These are phyloP conservation scores for Colletotrichum lini DNA, from an alignment of 2,329 filamentous ascomycete genomes.

Conservation along the genomic window DNA sequence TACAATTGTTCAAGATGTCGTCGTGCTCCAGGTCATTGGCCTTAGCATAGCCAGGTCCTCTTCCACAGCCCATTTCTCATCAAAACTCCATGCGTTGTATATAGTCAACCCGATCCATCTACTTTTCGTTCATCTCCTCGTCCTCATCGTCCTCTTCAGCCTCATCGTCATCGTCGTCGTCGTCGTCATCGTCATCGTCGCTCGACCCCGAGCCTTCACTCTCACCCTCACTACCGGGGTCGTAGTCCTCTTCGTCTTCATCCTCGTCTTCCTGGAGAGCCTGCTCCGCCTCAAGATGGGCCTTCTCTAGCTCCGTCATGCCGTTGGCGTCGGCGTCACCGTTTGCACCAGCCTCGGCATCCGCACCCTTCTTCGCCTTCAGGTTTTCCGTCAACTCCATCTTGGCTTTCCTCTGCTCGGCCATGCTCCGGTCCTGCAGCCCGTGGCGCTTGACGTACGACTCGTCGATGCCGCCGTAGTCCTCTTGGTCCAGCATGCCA, in stretches of 20 bases:
- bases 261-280: conserved; percentile 72
- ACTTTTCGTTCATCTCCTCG: conserved; percentile 35
- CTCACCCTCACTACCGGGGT: conserved; percentile 73
- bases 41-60: too few relatives aligned
- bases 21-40: not conserved
- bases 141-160: conserved; percentile 53
- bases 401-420: conserved; percentile 77
- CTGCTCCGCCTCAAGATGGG: conserved; percentile 66
- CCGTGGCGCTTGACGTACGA: conserved; percentile 73
- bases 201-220: conserved; percentile 70
- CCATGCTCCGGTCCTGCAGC: conserved; percentile 78
- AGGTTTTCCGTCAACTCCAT: conserved; percentile 72
- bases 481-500: conserved; percentile 78
- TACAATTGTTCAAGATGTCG: not conserved
- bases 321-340: conserved; percentile 55
- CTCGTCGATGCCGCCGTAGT: conserved; percentile 75
- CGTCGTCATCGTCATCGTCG: conserved; percentile 68
- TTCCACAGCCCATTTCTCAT: too few relatives aligned
- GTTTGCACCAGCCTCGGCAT: conserved; percentile 54
- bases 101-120: not conserved
- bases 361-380: conserved; percentile 61
- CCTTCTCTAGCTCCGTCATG: conserved; percentile 65
- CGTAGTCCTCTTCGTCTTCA: conserved; percentile 76
- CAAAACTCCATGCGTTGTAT: not conserved
- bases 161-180: conserved; percentile 60